Conservation (phyloP, 2,329 filamentous ascomycete species). For the Alternaria brassicae region DNA sequence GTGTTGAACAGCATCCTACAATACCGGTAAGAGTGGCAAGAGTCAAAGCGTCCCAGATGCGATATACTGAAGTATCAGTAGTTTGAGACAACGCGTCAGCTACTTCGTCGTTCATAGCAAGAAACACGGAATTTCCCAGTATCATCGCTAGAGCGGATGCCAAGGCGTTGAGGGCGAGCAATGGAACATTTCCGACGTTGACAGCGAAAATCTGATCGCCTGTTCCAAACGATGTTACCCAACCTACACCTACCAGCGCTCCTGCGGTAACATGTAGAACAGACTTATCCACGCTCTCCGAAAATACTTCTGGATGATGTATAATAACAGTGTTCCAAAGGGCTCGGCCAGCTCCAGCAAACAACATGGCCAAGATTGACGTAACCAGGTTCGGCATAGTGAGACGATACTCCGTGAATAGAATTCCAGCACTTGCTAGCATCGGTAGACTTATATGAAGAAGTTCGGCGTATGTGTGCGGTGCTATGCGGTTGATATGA, state of each 20-base stretch:
- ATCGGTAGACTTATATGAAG: constrained; percentile 17
- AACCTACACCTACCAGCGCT: constrained; percentile 9
- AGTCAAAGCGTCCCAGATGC: constrained; percentile 12
- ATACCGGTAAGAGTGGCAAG: constrained; percentile 19
- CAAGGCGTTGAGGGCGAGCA: constrained; percentile 19
- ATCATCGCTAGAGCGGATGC: constrained; percentile 20
- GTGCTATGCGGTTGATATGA: constrained; percentile 4
- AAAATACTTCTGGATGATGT: constrained; percentile 7
- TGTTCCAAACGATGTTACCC: constrained; percentile 6
- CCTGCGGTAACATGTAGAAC: constrained; percentile 5
- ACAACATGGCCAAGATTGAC: constrained; percentile 29
- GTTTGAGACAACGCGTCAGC: neutral
- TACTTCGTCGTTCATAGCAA: constrained; percentile 15
- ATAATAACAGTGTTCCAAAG: constrained; percentile 14
- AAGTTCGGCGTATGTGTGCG: constrained; percentile 20
- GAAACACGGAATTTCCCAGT: constrained; percentile 24
- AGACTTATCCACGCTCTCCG: neutral
- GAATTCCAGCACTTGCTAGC: constrained; percentile 25
- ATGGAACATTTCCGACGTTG: constrained; percentile 9
- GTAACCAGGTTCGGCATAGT: constrained; percentile 24
- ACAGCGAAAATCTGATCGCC: constrained; percentile 12
- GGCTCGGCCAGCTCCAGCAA: constrained; percentile 26
- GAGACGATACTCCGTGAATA: constrained; percentile 37
- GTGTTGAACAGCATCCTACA: constrained; percentile 19
- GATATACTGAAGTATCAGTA: constrained; percentile 1